Conservation (phyloP, 768 basidiomycete genomes). For the Auriculariales sp. region DNA sequence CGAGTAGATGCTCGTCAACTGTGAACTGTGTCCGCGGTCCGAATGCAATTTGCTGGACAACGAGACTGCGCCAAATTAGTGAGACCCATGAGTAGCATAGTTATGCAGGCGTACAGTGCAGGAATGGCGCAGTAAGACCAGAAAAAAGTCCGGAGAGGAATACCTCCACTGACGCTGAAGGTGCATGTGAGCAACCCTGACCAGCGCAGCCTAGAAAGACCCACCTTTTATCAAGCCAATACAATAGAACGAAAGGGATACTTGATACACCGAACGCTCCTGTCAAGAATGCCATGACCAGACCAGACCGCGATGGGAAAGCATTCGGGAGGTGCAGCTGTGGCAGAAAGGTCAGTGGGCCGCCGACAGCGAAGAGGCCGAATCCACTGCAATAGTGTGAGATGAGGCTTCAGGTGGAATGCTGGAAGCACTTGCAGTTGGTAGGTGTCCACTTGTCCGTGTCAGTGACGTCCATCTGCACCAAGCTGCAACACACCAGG, state of each 20-base stretch:
- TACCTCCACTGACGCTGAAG: not conserved
- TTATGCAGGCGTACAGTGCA: slow-evolving; percentile 11
- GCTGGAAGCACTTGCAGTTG: not conserved
- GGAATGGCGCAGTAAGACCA: slow-evolving; percentile 18
- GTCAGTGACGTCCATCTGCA: not conserved
- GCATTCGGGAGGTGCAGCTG: slow-evolving; percentile 24
- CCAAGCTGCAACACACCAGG: slow-evolving; percentile 9
- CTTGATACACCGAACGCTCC: slow-evolving; percentile 24
- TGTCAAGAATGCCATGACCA: slow-evolving; percentile 21
- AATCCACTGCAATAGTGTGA: slow-evolving; percentile 12
- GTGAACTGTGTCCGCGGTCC: slow-evolving; percentile 15
- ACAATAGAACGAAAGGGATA: slow-evolving; percentile 17
- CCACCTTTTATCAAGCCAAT: slow-evolving; percentile 3
- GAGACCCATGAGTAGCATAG: not conserved
- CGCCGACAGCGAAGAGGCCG: slow-evolving; percentile 19
- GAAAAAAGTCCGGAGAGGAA: slow-evolving; percentile 18
- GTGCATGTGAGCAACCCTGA: no score
- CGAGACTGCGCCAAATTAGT: slow-evolving; percentile 12
- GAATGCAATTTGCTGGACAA: slow-evolving; percentile 18
- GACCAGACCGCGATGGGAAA: slow-evolving; percentile 20
- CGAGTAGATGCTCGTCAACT: slow-evolving; percentile 6
- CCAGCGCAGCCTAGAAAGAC: not conserved
- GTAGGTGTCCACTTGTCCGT: slow-evolving; percentile 2
- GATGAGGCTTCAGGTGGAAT: not conserved
- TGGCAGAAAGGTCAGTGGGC: slow-evolving; percentile 22